phyloP scores from a whole-genome alignment of 192 early-diverging fungal genomes.

The Polychytrium aggregatum region DNA sequence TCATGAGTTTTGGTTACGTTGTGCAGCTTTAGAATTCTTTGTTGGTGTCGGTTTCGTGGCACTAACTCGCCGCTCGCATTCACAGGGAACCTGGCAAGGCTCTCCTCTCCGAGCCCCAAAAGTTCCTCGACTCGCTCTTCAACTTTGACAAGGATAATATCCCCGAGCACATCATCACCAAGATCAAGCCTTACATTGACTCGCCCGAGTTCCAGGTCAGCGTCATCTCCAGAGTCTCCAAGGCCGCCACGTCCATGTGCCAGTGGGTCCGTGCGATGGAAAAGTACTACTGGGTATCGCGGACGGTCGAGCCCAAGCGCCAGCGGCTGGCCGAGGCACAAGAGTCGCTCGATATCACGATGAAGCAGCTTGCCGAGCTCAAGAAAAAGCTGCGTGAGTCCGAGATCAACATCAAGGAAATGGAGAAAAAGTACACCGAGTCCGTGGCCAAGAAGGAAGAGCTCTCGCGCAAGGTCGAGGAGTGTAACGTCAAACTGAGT shows the following conservation, averaged over 20 bases:
- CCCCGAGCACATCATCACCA: conserved; percentile 31
- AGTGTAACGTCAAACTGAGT: conserved; percentile 42
- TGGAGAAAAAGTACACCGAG: conserved; percentile 48
- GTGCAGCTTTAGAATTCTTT: too few species aligned
- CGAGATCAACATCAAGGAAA: conserved; percentile 53
- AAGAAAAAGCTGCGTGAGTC: conserved; percentile 47
- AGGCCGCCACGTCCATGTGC: conserved; percentile 51
- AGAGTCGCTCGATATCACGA: conserved; percentile 40
- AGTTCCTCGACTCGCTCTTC: conserved; percentile 46
- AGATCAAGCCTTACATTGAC: conserved; percentile 53
- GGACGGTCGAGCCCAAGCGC: conserved; percentile 46
- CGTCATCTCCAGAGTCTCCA: conserved; percentile 45
- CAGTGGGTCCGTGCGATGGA: conserved; percentile 57
- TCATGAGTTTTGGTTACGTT: too few species aligned
- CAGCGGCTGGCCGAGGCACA: conserved; percentile 41
- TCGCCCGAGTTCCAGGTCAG: conserved; percentile 52
- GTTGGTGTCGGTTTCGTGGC: too few species aligned
- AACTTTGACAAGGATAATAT: conserved; percentile 58
- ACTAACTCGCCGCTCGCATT: too few species aligned
- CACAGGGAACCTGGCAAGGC: conserved; percentile 23
- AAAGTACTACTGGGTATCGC: conserved; percentile 50
- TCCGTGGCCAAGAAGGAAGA: conserved; percentile 53
- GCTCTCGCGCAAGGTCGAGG: conserved; percentile 47
- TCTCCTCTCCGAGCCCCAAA: conserved; percentile 43
- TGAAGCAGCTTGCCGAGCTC: conserved; percentile 42